These are phyloP conservation scores for Suhomyces faveliae DNA, from an alignment of 805 yeast species.

Conservation along the genomic window DNA sequence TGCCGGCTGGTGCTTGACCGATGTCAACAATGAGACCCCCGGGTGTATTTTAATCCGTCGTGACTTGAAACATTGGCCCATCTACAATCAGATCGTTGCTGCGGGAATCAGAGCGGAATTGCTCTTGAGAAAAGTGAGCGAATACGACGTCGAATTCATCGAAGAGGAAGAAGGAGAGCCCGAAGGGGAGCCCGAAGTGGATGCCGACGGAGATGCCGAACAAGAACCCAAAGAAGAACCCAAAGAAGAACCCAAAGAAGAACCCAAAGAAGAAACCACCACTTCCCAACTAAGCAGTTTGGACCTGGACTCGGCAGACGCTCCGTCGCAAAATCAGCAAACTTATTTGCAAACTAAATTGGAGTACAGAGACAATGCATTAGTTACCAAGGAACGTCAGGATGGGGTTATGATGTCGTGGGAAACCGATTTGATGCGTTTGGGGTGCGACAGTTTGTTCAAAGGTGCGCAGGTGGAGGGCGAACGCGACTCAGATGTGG, in stretches of 20 bases:
- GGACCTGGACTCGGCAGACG: conserved; percentile 16
- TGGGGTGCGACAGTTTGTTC: conserved; percentile 76
- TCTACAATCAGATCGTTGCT: conserved; percentile 57
- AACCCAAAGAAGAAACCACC: background rate
- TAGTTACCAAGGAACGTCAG: conserved; percentile 65
- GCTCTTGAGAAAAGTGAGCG: conserved; percentile 67
- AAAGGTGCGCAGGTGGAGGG: conserved; percentile 35
- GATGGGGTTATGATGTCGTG: conserved; percentile 99
- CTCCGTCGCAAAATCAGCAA: conserved; percentile 64
- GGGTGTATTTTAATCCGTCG: conserved; percentile 74
- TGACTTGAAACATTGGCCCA: conserved; percentile 35
- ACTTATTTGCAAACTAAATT: conserved; percentile 66
- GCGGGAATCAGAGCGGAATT: conserved; percentile 93
- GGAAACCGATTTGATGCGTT: conserved; percentile 81
- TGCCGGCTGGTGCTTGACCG: conserved; percentile 87
- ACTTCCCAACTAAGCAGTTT: conserved; percentile 5
- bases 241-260: background rate
- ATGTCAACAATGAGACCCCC: conserved; percentile 71
- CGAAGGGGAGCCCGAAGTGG: background rate
- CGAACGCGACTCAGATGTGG: conserved; percentile 38
- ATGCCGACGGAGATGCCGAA: background rate
- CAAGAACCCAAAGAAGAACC: background rate
- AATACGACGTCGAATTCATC: conserved; percentile 60
- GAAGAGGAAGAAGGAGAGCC: conserved; percentile 33
- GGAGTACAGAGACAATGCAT: conserved; percentile 63